Base-by-base conservation (phyloP, 306 rosid genomes). In the Acacia acuminata region DNA sequence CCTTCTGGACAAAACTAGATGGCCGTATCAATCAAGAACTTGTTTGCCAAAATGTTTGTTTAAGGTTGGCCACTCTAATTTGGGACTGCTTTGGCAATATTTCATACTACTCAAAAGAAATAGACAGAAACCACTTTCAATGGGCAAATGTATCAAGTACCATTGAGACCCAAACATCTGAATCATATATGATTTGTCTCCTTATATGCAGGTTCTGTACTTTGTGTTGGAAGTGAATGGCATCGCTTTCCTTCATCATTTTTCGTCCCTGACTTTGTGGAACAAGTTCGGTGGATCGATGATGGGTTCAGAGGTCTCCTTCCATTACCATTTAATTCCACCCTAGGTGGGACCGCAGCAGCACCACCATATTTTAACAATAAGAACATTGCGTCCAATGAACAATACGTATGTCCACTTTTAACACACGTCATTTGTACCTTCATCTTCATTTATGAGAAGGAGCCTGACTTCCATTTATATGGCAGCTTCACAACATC, bases 161-260 rank as follows among this genome's bases (percentile, higher is more conserved):
- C 11, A 4, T 75, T 42, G 56, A 58, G 76, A 36, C 55, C 66
- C n/a, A 51, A 36, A 68, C 68, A 79, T 53, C 68, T 38, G 42
- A 70, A 43, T 79, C 32, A 42, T 20, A 5, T 22, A 51, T 69
- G 40, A 7, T 42, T 40, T 40, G 45, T 55, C 45, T 30, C 45
- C 50, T 51, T 61, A 32, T n/a, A 30, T 86, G 79, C 91, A 94
- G 99, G 87, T 81, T 83, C 99, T 86, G 88, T 91, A 36, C 86
- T 96, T 14, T 96, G 99, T 64, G 94, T 96, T 67, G 99, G 99
- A 83, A 91, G 97, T 65, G 99, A 94, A 85, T 96, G 99, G 98
- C 97, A 96, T 74, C 94, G 98, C 10, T 96, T 79, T 77, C 99
- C 99, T 22, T 96, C 99, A 17, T 96, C 98, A 10, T 96, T 96